These are phyloP conservation scores for Sideroxylon spinosum DNA, from an alignment of 179 eudicot genomes.

Conservation along the genomic window DNA sequence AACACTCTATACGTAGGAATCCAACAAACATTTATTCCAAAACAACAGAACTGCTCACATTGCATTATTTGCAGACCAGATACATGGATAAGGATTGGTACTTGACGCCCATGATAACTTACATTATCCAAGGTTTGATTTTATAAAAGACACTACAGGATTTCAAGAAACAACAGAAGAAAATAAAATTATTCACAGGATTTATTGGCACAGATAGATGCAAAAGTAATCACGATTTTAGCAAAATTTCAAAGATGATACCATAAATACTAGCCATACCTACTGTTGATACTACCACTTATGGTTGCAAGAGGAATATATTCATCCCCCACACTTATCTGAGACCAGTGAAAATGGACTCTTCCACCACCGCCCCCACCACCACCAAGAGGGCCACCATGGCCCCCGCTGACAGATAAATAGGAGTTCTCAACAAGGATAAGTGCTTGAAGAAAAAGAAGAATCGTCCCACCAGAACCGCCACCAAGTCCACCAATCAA, in stretches of 20 bases:
- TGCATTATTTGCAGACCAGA: neutral
- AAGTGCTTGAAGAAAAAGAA: constrained; percentile 62
- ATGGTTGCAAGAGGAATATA: constrained; percentile 66
- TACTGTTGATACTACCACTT: constrained; percentile 50
- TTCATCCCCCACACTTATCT: constrained; percentile 57
- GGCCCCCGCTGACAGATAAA: constrained; percentile 72
- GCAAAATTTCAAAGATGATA: neutral
- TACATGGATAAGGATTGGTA: neutral
- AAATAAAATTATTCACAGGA: neutral
- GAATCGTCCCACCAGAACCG: constrained; percentile 90
- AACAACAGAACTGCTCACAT: neutral
- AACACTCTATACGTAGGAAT: neutral
- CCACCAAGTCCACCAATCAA: constrained; percentile 82
- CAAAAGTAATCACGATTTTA: neutral
- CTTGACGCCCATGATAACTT: neutral
- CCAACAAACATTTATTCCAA: neutral
- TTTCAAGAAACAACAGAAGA: neutral
- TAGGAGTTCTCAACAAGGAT: constrained; percentile 46
- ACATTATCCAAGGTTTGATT: neutral
- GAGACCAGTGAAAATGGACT: constrained; percentile 91
- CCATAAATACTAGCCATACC: constrained; percentile 37
- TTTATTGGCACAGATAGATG: neutral
- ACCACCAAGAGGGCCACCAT: constrained; percentile 76
- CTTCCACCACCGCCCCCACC: constrained; percentile 98
- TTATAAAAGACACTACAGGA: neutral